Conservation (phyloP, 176 grass and related monocot genomes). For the Poa pratensis region DNA sequence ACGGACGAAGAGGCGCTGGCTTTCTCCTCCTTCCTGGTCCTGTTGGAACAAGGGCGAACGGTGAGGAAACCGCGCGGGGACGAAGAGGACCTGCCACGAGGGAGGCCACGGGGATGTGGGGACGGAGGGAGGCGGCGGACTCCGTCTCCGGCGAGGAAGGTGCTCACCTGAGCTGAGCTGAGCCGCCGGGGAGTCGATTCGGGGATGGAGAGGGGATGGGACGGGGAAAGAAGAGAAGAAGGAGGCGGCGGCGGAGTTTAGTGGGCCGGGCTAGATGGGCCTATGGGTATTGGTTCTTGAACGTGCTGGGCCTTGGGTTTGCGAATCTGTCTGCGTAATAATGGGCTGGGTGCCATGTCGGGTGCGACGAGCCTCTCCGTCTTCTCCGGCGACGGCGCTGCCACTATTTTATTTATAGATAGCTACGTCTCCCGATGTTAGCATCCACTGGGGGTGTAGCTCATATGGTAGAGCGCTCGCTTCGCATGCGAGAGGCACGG, state of each 20-base stretch:
- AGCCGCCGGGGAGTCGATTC: neutral
- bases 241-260: neutral
- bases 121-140: neutral
- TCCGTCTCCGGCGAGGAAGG: neutral
- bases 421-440: too few species aligned
- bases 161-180: neutral
- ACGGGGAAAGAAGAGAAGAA: neutral
- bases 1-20: neutral
- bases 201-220: neutral
- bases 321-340: too few species aligned
- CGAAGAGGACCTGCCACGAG: accelerated
- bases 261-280: neutral
- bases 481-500: slow-evolving; percentile 99
- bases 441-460: slow-evolving; percentile 86
- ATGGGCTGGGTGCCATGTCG: too few species aligned
- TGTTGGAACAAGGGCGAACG: neutral
- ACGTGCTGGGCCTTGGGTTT: neutral
- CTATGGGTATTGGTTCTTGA: neutral
- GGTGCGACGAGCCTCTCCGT: too few species aligned
- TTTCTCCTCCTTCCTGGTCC: neutral
- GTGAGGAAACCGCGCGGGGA: neutral
- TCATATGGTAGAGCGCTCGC: slow-evolving; percentile 99
- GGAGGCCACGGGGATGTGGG: neutral
- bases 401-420: too few species aligned
- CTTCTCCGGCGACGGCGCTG: too few species aligned